Evolutionary conservation across 176 grass and related monocot genomes (phyloP), one percentile per base, ranked within the genome.

Genomic region (Musa itinerans): DNA sequence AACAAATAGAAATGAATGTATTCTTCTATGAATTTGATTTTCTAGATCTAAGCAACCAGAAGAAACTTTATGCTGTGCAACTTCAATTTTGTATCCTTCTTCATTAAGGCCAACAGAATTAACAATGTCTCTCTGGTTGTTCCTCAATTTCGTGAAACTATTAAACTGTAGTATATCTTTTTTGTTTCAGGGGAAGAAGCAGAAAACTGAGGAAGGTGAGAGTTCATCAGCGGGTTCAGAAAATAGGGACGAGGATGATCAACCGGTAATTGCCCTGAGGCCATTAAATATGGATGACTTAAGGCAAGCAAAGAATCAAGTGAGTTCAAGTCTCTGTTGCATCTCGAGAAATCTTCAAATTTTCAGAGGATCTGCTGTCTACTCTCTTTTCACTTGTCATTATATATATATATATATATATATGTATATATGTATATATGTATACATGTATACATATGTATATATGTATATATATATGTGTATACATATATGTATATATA

Each of bases 241-340:
- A 69, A 73, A 21, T 53, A 79, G 76, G 43, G 3, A 19, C 11
- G 80, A 79, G 65, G 74, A 70, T 54, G 82, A 75, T 12, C 85
- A 89, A 52, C 49, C 1, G 16, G 11, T 51, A 19, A 74, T 88
- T 34, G 79, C 76, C 52, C 91, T 94, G 22, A 89, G 95, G 78
- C 80, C 95, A 21, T 58, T 99, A 65, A 99, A 84, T 16, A 99
- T 94, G 95, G 86, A 94, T 66, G 95, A 99, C 74, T 68, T 99
- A 74, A 94, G 80, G 85, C 81, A 91, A 75, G 95, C 95, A 82
- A 99, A 87, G 76, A 88, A 82, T 76, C 95, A 99, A 69, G 95
- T 99, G 83, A 87, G 84, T 67, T 83, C 25, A 58, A 65, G 34
- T 61, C 61, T 23, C 72, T 29, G 1, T 9, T 43, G 11, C 23